Evolutionary conservation across 2,329 filamentous ascomycete species (phyloP).

Genomic region (Penicillium decumbens): DNA sequence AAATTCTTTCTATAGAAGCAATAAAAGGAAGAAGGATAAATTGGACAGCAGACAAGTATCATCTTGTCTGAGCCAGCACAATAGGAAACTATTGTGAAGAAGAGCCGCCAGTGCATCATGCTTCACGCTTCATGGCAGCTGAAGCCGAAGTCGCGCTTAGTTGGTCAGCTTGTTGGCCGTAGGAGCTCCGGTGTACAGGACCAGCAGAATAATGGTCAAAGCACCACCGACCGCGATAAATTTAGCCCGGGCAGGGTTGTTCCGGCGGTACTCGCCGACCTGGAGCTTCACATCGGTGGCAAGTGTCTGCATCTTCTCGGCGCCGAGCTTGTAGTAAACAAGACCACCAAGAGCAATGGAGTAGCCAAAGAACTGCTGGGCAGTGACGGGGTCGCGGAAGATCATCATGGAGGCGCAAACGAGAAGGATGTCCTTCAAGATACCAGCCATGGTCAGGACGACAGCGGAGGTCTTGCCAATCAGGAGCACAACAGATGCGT

Average conservation of each 20-base stretch:
- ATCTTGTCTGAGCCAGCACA: conserved; percentile 4
- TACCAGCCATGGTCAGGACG: conserved; percentile 74
- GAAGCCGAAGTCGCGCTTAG: conserved; percentile 14
- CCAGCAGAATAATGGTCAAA: conserved; percentile 16
- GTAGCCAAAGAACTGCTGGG: conserved; percentile 70
- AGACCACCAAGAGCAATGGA: conserved; percentile 61
- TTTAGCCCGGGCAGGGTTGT: conserved; percentile 23
- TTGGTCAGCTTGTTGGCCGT: conserved; percentile 15
- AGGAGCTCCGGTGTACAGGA: conserved; percentile 22
- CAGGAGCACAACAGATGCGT: conserved; percentile 74
- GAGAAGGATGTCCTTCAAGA: conserved; percentile 78
- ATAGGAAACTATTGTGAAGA: conserved; percentile 7
- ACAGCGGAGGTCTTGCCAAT: conserved; percentile 80
- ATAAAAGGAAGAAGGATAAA: conserved; percentile 7
- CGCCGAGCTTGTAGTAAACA: conserved; percentile 62
- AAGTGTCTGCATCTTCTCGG: conserved; percentile 50
- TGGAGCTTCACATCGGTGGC: conserved; percentile 42
- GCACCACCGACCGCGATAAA: conserved; percentile 16
- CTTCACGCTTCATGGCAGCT: not conserved
- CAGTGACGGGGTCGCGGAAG: conserved; percentile 65
- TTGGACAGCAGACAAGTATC: not conserved
- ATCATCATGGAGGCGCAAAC: conserved; percentile 69
- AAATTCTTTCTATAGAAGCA: conserved; percentile 18
- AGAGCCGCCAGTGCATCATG: not conserved
- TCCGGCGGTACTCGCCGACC: conserved; percentile 26